These are phyloP conservation scores for Sicyos edulis DNA, from an alignment of 306 rosid species.

Conservation along the genomic window DNA sequence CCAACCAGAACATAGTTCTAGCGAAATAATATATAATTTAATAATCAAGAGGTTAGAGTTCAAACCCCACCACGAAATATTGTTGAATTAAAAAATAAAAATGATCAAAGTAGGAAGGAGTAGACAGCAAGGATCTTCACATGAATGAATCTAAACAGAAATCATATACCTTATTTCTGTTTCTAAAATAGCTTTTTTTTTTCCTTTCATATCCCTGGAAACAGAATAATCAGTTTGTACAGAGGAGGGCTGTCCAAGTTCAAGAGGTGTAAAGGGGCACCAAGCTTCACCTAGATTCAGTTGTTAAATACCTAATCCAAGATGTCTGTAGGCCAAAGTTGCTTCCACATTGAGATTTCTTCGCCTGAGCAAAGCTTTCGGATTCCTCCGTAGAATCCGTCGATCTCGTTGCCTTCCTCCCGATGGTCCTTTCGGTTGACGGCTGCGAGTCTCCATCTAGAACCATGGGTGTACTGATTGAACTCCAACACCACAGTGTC, in stretches of 20 bases:
- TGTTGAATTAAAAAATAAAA: too few species aligned
- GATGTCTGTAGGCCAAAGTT: constrained; percentile 67
- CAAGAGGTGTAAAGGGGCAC: neutral
- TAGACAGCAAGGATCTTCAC: neutral
- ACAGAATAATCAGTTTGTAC: neutral
- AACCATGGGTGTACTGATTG: constrained; percentile 75
- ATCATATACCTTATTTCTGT: constrained; percentile 3
- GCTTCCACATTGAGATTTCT: constrained; percentile 66
- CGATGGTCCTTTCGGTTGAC: constrained; percentile 62
- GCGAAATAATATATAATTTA: too few species aligned
- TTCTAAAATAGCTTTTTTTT: neutral
- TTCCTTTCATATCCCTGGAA: neutral
- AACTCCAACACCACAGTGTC: constrained; percentile 82
- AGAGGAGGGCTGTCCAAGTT: constrained; percentile 5
- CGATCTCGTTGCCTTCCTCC: constrained; percentile 79
- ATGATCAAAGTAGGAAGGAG: neutral
- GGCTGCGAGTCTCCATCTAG: constrained; percentile 67
- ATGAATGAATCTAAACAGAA: neutral
- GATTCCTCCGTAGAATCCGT: constrained; percentile 88
- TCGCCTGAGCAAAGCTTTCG: constrained; percentile 46
- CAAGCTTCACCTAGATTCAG: neutral
- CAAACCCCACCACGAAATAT: too few species aligned
- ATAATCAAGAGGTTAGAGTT: too few species aligned
- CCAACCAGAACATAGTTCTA: too few species aligned
- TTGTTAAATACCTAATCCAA: constrained; percentile 39